Conservation (phyloP, 306 rosid species). For the Acacia acuminata region DNA sequence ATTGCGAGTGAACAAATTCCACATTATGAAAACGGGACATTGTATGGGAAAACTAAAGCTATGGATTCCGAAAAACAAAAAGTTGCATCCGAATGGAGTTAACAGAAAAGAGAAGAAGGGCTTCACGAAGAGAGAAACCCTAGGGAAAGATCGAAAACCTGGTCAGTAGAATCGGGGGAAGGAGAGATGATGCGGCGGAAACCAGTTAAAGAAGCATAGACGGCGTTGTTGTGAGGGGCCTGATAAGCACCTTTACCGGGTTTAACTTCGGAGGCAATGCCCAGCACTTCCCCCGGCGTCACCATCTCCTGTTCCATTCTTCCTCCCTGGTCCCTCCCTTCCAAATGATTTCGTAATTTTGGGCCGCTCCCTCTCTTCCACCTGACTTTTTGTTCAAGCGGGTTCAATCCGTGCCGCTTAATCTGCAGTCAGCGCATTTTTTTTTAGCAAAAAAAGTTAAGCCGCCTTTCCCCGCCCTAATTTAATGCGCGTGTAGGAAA, state of each 20-base stretch:
- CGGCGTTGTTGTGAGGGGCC: constrained; percentile 42
- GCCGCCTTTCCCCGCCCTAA: not conserved
- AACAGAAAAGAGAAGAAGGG: not conserved
- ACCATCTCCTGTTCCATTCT: constrained; percentile 44
- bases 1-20: not conserved
- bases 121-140: not conserved
- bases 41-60: not conserved
- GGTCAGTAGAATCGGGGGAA: constrained; percentile 59
- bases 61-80: not conserved
- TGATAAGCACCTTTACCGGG: constrained; percentile 65
- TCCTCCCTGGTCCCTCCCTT: not conserved
- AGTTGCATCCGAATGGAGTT: not conserved
- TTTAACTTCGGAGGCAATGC: constrained; percentile 54
- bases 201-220: constrained; percentile 86
- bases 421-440: not conserved
- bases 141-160: constrained; percentile 37
- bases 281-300: constrained; percentile 81
- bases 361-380: not conserved
- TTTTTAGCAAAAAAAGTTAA: no score
- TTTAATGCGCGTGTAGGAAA: no score
- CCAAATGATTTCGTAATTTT: not conserved
- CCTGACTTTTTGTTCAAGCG: not conserved
- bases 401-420: not conserved
- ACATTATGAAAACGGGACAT: not conserved
- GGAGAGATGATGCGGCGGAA: constrained; percentile 63